A percentile compares a stretch with the other conserved stretches of the same genome.
These are phyloP conservation scores for Cutaneotrichosporon mucoides DNA, from an alignment of 1,284 basidiomycete species.

Conservation along the genomic window DNA sequence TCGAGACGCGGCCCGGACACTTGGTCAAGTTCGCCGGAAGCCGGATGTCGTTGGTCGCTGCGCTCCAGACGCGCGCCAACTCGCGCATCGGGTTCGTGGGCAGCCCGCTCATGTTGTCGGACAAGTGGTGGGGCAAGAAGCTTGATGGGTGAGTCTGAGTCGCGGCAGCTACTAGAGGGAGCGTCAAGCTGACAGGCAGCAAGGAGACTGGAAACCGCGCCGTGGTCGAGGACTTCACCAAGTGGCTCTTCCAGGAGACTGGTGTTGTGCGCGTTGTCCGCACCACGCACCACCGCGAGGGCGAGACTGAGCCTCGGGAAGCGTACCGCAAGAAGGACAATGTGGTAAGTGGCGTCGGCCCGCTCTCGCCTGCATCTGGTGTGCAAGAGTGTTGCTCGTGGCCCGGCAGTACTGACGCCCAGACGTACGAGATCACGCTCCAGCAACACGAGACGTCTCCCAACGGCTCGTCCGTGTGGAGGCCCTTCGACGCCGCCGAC, in stretches of 20 bases:
- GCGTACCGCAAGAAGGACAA: slow-evolving; percentile 82
- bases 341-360: slow-evolving; percentile 67
- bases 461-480: slow-evolving; percentile 55
- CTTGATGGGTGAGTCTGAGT: slow-evolving; percentile 52
- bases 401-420: no score
- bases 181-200: slow-evolving; percentile 12
- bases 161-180: background rate
- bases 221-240: slow-evolving; percentile 68
- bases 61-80: slow-evolving; percentile 79
- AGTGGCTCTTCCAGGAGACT: slow-evolving; percentile 89
- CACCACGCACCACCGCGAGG: slow-evolving; percentile 67
- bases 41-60: slow-evolving; percentile 70
- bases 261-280: slow-evolving; percentile 73
- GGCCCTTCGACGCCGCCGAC: slow-evolving; percentile 66
- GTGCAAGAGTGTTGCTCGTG: no score
- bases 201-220: slow-evolving; percentile 67
- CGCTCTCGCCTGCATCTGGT: no score
- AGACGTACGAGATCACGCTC: slow-evolving; percentile 68
- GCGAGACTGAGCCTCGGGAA: slow-evolving; percentile 57
- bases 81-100: slow-evolving; percentile 78
- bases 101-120: slow-evolving; percentile 69
- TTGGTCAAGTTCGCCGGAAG: slow-evolving; percentile 63
- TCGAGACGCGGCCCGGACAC: slow-evolving; percentile 62
- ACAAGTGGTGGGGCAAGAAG: slow-evolving; percentile 44
- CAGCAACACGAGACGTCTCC: slow-evolving; percentile 35